A percentile compares a stretch with the other conserved stretches of the same genome.
phyloP scores from a whole-genome alignment of 768 basidiomycete genomes.

The Leucocoprinus leucothites region DNA sequence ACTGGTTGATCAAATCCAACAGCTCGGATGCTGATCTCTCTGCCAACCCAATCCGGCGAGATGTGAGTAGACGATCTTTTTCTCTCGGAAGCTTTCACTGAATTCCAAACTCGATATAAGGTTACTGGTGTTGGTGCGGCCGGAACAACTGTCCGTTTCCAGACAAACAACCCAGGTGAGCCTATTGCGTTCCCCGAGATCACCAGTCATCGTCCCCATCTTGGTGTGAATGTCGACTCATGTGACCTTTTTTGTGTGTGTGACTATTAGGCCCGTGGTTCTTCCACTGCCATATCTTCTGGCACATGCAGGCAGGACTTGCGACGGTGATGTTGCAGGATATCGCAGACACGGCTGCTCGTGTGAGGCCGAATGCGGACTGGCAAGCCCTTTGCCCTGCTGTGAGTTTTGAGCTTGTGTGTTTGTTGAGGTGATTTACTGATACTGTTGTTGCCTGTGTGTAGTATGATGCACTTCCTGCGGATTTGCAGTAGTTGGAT shows the following conservation, averaged over 20 bases:
- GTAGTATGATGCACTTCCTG: no score
- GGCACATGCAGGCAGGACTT: constrained; percentile 40
- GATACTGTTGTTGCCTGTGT: not conserved
- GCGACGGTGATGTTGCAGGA: constrained; percentile 36
- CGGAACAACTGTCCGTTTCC: constrained; percentile 24
- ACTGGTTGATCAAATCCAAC: constrained; percentile 38
- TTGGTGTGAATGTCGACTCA: no score
- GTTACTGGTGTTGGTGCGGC: constrained; percentile 21
- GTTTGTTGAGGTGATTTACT: not conserved
- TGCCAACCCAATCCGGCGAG: constrained; percentile 42
- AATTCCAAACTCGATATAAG: not conserved
- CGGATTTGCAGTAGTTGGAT: no score
- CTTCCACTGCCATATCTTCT: constrained; percentile 32
- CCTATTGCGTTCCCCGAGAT: no score
- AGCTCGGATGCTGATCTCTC: constrained; percentile 26
- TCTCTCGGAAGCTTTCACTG: not conserved
- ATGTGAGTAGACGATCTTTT: constrained; percentile 16
- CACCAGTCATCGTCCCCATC: no score
- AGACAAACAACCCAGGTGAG: constrained; percentile 21
- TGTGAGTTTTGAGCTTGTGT: constrained; percentile 17
- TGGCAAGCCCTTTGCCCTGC: constrained; percentile 26
- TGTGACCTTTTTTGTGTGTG: not conserved
- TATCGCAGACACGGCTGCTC: constrained; percentile 17
- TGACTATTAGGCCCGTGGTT: constrained; percentile 18
- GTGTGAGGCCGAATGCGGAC: constrained; percentile 16